A percentile compares a stretch with the other conserved stretches of the same genome.
These are phyloP conservation scores for Rutstroemia sp. DNA, from an alignment of 2,329 filamentous ascomycete species.

Conservation along the genomic window DNA sequence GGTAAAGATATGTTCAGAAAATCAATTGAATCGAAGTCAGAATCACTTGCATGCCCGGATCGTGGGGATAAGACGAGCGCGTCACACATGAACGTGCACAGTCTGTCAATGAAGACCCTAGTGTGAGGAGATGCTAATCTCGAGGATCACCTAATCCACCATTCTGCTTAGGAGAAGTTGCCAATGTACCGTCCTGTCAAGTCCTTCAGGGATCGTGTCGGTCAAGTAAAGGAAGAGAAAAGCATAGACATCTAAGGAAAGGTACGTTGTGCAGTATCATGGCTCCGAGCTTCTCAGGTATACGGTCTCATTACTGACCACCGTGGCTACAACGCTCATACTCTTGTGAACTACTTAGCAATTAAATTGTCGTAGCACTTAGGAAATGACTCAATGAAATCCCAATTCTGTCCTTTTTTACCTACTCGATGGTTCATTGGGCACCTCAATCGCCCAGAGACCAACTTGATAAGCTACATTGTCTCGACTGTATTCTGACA, in stretches of 20 bases:
- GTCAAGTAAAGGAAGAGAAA: background rate
- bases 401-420: background rate
- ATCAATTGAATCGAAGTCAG: background rate
- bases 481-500: too few species aligned
- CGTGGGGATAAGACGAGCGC: background rate
- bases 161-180: constrained; percentile 2
- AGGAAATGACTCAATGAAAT: background rate
- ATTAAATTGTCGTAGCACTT: background rate
- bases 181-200: constrained; percentile 7
- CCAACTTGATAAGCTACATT: too few species aligned
- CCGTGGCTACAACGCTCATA: too few species aligned
- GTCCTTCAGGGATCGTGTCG: background rate
- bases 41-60: background rate
- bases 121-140: background rate
- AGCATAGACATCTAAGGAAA: background rate
- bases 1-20: constrained; percentile 18
- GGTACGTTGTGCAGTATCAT: too few species aligned
- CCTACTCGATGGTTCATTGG: too few species aligned
- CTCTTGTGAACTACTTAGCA: background rate
- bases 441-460: too few species aligned
- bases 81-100: background rate
- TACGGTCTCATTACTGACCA: too few species aligned
- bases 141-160: background rate
- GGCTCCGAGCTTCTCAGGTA: too few species aligned
- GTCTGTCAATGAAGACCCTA: background rate